These are phyloP conservation scores for Lophiostoma macrostomum DNA, from an alignment of 495 filamentous ascomycete genomes.

Conservation along the genomic window DNA sequence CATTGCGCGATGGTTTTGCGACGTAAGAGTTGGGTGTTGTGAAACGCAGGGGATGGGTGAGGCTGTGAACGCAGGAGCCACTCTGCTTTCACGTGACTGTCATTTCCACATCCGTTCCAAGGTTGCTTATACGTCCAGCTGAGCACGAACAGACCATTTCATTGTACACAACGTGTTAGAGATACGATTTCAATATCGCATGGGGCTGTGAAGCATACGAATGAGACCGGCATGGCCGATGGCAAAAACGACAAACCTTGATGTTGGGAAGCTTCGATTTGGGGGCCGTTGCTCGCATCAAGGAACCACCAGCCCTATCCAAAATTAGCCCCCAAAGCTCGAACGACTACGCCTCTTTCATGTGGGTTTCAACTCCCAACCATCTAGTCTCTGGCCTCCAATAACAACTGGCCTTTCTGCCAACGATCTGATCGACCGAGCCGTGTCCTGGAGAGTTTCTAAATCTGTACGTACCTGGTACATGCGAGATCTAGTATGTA, in stretches of 20 bases:
- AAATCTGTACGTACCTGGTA: too few species aligned
- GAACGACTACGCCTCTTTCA: not conserved
- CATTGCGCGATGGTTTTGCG: not conserved
- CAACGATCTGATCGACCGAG: too few species aligned
- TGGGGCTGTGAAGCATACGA: not conserved
- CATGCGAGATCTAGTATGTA: too few species aligned
- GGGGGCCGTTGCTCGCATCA: not conserved
- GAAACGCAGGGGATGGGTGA: not conserved
- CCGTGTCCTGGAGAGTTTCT: too few species aligned
- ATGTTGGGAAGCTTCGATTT: not conserved
- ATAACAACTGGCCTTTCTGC: not conserved
- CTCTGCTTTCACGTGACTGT: constrained; percentile 1
- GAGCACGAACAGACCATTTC: not conserved
- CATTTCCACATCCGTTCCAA: not conserved
- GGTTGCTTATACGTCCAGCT: not conserved
- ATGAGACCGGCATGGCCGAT: not conserved
- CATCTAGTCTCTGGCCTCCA: not conserved
- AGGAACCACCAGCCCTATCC: constrained; percentile 7
- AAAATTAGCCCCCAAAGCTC: constrained; percentile 1
- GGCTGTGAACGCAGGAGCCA: not conserved
- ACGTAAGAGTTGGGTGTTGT: not conserved
- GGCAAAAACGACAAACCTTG: not conserved
- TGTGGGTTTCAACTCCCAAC: constrained; percentile 6
- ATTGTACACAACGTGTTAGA: not conserved
- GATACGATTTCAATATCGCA: not conserved